Evolutionary conservation across 768 basidiomycete species (phyloP), one percentile per base, ranked within the genome.

Genomic region (Auriscalpium microsporum): DNA sequence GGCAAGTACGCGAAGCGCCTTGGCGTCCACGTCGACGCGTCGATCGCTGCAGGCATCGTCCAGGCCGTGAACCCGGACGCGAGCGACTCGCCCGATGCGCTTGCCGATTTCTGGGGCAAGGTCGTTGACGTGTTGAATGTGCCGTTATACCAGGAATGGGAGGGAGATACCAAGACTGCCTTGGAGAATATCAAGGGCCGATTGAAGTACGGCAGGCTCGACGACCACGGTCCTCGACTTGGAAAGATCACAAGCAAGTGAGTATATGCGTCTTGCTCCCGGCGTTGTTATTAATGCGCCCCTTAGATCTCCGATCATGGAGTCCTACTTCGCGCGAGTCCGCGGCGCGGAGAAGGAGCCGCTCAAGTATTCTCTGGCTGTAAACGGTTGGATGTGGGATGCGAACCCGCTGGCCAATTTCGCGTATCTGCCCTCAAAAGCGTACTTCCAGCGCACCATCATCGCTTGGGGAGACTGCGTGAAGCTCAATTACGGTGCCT

Each of bases 371-470:
- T 86, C 89, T 2, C 74, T 99, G 33, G 96, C 95, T 6, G 97
- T 98, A 71, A 99, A 99, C 66, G 96, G 96, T 3, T 99, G 96
- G 96, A 93, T 99, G 61, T 99, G 96, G 95, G 74, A 86, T 60
- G 94, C 95, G 2, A 86, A 99, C 65, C 95, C 96, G 0, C 78
- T 98, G 14, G 78, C 84, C 60, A 97, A 97, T 72, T 99, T 99
- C 72, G 96, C 95, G 8, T 79, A 90, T 13, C 80, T 82, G 28
- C 88, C 88, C 0, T 98, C 95, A 21, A 96, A 94, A 68, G 89
- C 93, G 0, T 99, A 98, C 71, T 78, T 97, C 46, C 86, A 93
- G 21, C 87, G 96, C 49, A 91, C 97, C 69, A 93, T 99, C 53
- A 97, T 98, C 62, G 92, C 86, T 23, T 99, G 96, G 96, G 84